These are phyloP conservation scores for Ustilago lituana DNA, from an alignment of 1,284 basidiomycete genomes.

Conservation along the genomic window DNA sequence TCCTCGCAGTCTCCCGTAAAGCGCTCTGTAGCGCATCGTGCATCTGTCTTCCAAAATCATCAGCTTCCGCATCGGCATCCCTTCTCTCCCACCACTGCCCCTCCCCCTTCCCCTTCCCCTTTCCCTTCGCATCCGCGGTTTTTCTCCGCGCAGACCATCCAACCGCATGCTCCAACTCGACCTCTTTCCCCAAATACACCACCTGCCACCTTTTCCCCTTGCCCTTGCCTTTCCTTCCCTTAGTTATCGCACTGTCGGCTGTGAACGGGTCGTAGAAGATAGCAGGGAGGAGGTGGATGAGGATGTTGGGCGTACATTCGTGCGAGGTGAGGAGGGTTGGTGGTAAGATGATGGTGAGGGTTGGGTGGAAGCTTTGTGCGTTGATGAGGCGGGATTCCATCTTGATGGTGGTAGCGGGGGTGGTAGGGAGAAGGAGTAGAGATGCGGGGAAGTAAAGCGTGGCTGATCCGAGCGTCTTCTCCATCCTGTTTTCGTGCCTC, in stretches of 20 bases:
- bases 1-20: no score
- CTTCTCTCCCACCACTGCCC: not conserved
- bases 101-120: not conserved
- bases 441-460: no score
- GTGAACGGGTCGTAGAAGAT: constrained; percentile 43
- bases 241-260: constrained; percentile 4
- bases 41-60: no score
- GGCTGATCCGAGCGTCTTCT: no score
- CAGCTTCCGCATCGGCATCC: no score
- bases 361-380: constrained; percentile 19
- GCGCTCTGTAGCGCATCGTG: no score
- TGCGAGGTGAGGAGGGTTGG: not conserved
- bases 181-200: not conserved
- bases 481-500: no score
- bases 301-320: constrained; percentile 8
- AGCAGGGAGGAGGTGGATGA: constrained; percentile 23
- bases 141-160: no score
- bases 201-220: not conserved
- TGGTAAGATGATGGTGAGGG: constrained; percentile 3
- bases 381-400: constrained; percentile 1
- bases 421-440: not conserved
- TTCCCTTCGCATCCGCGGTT: not conserved
- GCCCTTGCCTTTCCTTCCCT: not conserved
- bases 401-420: not conserved
- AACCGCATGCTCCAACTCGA: constrained; percentile 26